Evolutionary conservation across 1,284 basidiomycete genomes (phyloP).

Genomic region (Ustilago sp.): DNA sequence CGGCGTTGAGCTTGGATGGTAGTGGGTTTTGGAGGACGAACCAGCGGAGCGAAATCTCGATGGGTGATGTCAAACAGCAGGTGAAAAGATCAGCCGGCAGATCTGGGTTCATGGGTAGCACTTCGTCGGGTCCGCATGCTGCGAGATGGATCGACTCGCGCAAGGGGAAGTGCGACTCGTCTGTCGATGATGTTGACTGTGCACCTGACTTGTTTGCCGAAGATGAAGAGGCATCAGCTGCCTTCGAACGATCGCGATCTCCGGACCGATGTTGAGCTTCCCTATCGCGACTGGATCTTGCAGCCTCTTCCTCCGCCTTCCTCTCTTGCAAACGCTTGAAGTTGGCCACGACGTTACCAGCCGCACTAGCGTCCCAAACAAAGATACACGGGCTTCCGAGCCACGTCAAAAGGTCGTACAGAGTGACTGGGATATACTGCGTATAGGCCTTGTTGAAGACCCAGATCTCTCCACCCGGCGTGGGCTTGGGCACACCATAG

Average conservation of each 20-base stretch:
- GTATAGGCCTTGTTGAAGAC: slow-evolving; percentile 98
- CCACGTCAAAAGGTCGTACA: slow-evolving; percentile 93
- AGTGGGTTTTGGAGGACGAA: slow-evolving; percentile 90
- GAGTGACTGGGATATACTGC: slow-evolving; percentile 95
- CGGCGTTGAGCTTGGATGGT: slow-evolving; percentile 74
- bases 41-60: slow-evolving; percentile 95
- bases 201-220: slow-evolving; percentile 25
- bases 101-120: slow-evolving; percentile 93
- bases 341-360: slow-evolving; percentile 91
- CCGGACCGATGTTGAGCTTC: slow-evolving; percentile 25
- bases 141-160: slow-evolving; percentile 94
- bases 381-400: slow-evolving; percentile 88
- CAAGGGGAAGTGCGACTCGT: slow-evolving; percentile 74
- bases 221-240: slow-evolving; percentile 20
- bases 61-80: slow-evolving; percentile 95
- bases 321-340: slow-evolving; percentile 88
- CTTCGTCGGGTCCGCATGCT: slow-evolving; percentile 90
- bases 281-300: slow-evolving; percentile 69
- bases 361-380: slow-evolving; percentile 98
- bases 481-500: slow-evolving; percentile 97
- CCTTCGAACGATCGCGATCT: slow-evolving; percentile 29
- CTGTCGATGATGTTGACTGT: slow-evolving; percentile 20
- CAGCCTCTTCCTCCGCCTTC: slow-evolving; percentile 80
- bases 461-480: slow-evolving; percentile 96
- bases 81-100: slow-evolving; percentile 97